Evolutionary conservation across 768 basidiomycete genomes (phyloP).

Genomic region (Fomitopsis serialis): DNA sequence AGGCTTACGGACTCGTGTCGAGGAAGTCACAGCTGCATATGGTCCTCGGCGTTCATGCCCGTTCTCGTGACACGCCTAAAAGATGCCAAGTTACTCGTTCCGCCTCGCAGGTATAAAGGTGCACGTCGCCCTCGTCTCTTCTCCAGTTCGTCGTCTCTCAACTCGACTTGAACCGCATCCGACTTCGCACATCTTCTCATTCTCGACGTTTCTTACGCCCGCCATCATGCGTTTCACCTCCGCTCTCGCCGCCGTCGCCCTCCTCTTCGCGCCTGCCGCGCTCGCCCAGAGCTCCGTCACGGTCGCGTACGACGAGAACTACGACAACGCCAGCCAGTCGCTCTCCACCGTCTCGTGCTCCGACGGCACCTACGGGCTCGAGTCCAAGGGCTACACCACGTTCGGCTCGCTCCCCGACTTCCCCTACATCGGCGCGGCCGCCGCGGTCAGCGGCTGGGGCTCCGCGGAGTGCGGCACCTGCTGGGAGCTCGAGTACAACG

Average conservation of each 20-base stretch:
- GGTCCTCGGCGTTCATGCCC: too few relatives aligned
- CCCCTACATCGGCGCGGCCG: conserved; percentile 32
- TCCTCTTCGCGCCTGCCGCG: conserved; percentile 7
- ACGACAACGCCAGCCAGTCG: conserved; percentile 25
- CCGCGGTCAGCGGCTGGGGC: conserved; percentile 24
- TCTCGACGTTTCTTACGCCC: not conserved
- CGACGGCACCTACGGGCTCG: conserved; percentile 31
- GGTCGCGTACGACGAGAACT: conserved; percentile 33
- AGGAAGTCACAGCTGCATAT: too few relatives aligned
- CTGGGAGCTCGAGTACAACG: conserved; percentile 26
- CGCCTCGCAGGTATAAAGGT: too few relatives aligned
- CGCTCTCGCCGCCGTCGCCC: conserved; percentile 10
- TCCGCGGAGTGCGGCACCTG: conserved; percentile 29
- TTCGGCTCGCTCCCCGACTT: conserved; percentile 33
- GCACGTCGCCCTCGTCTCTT: too few relatives aligned
- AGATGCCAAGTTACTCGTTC: too few relatives aligned
- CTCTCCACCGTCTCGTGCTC: conserved; percentile 33
- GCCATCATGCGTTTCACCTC: conserved; percentile 10
- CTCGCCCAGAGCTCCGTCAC: conserved; percentile 20
- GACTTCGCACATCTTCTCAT: too few relatives aligned
- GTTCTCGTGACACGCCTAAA: too few relatives aligned
- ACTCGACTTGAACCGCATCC: not conserved
- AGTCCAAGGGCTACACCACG: conserved; percentile 28
- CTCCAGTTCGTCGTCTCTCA: not conserved
- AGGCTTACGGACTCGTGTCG: too few relatives aligned